phyloP scores from a whole-genome alignment of 306 rosid species.

The Prunus davidiana region DNA sequence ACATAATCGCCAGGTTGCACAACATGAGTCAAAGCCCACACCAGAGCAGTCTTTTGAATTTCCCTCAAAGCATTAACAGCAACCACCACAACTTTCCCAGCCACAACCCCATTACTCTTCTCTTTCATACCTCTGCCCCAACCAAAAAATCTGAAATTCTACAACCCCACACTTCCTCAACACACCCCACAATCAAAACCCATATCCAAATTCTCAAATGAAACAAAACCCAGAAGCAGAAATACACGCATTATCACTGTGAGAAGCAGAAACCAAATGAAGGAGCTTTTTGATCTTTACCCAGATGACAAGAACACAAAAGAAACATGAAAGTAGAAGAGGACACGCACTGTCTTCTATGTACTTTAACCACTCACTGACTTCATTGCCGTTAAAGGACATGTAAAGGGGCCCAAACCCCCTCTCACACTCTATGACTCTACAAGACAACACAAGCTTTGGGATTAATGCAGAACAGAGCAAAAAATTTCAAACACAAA shows the following conservation, averaged over 20 bases:
- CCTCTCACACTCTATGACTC: not conserved
- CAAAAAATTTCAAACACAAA: constrained; percentile 4
- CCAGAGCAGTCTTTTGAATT: constrained; percentile 66
- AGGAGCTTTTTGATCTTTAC: constrained; percentile 24
- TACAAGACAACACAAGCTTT: constrained; percentile 6
- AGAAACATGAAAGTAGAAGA: constrained; percentile 32
- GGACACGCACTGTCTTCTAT: constrained; percentile 52
- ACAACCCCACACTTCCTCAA: constrained; percentile 13
- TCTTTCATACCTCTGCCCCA: constrained; percentile 43
- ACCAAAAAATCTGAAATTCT: constrained; percentile 2
- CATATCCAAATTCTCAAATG: constrained; percentile 26
- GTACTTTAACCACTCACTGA: constrained; percentile 32
- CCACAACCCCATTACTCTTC: constrained; percentile 29
- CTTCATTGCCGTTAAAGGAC: constrained; percentile 19
- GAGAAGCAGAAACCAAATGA: constrained; percentile 41
- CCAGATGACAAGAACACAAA: constrained; percentile 17
- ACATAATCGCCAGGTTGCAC: constrained; percentile 92
- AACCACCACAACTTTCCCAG: constrained; percentile 82
- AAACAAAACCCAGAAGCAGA: constrained; percentile 28
- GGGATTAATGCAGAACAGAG: constrained; percentile 19
- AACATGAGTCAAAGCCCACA: constrained; percentile 98
- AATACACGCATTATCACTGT: constrained; percentile 34
- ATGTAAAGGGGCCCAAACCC: constrained; percentile 23
- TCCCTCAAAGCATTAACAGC: constrained; percentile 84
- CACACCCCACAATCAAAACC: constrained; percentile 27